phyloP scores from a whole-genome alignment of 257 asterid genomes.

The Solanum chiquidenum region DNA sequence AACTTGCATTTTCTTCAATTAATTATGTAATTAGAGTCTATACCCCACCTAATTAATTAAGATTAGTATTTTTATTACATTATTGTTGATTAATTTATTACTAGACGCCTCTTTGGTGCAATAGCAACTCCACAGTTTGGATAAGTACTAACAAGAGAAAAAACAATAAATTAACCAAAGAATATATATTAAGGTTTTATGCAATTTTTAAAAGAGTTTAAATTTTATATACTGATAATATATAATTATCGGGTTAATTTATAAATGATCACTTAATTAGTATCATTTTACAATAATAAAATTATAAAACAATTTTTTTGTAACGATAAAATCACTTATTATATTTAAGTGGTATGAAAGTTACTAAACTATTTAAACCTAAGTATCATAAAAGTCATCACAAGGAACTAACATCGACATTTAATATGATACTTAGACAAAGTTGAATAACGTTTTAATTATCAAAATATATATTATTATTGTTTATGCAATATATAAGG shows the following conservation, averaged over 20 bases:
- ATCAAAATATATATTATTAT: too few species aligned
- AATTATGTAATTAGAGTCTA: background rate
- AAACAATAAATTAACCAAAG: too few species aligned
- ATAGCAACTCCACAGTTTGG: slow-evolving; percentile 10
- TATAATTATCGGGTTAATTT: background rate
- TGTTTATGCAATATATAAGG: background rate
- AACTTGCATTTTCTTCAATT: background rate
- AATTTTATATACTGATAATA: background rate
- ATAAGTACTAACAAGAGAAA: slow-evolving; percentile 15
- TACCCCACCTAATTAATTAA: background rate
- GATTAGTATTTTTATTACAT: background rate
- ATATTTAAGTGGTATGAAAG: background rate
- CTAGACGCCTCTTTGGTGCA: slow-evolving; percentile 31
- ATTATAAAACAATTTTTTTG: background rate
- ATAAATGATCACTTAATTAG: background rate
- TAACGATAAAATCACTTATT: background rate
- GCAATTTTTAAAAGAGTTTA: slow-evolving; percentile 13
- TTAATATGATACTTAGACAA: background rate
- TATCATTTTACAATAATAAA: background rate
- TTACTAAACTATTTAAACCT: background rate
- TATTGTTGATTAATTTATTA: background rate
- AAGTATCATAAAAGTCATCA: background rate
- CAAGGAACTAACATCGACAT: background rate
- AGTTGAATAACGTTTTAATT: background rate
- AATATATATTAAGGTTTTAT: slow-evolving; percentile 10